A percentile compares a stretch with the other conserved stretches of the same genome.
Conservation (phyloP, 768 basidiomycete species). For the Tephrocybe sp. region DNA sequence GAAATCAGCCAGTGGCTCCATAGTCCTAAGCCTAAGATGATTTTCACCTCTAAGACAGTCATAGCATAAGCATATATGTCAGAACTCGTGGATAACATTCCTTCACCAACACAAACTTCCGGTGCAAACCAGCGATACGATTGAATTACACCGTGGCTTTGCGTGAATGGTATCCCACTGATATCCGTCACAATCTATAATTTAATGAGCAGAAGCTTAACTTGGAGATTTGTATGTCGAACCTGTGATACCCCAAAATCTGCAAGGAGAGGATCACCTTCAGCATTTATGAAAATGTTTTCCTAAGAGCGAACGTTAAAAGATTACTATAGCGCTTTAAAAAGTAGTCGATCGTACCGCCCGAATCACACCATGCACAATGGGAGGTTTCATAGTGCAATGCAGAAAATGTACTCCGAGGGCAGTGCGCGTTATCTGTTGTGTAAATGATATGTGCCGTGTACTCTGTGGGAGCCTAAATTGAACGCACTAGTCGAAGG, state of each 20-base stretch:
- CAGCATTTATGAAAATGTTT: constrained; percentile 46
- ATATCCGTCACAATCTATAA: constrained; percentile 55
- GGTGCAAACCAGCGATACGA: constrained; percentile 57
- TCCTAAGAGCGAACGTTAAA: constrained; percentile 35
- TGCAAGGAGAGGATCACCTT: constrained; percentile 49
- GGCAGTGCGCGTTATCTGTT: constrained; percentile 46
- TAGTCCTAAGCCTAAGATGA: neutral
- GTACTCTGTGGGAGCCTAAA: neutral
- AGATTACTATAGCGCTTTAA: too few species aligned
- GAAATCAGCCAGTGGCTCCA: too few species aligned
- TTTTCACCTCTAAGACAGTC: constrained; percentile 54
- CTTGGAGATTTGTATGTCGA: neutral
- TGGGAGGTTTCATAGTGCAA: constrained; percentile 41
- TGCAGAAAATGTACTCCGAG: constrained; percentile 50
- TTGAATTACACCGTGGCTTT: constrained; percentile 45
- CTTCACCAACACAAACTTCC: constrained; percentile 51
- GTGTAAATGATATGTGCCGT: neutral
- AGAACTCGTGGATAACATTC: constrained; percentile 43
- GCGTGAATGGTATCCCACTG: constrained; percentile 57
- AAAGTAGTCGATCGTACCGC: too few species aligned
- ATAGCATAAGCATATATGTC: constrained; percentile 60
- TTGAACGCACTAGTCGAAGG: constrained; percentile 34
- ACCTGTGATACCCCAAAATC: constrained; percentile 62
- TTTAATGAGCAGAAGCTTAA: neutral
- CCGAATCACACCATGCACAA: constrained; percentile 58